Evolutionary conservation across 2,329 filamentous ascomycete genomes (phyloP), one percentile per base, ranked within the genome.

Genomic region (Didymella lethalis): DNA sequence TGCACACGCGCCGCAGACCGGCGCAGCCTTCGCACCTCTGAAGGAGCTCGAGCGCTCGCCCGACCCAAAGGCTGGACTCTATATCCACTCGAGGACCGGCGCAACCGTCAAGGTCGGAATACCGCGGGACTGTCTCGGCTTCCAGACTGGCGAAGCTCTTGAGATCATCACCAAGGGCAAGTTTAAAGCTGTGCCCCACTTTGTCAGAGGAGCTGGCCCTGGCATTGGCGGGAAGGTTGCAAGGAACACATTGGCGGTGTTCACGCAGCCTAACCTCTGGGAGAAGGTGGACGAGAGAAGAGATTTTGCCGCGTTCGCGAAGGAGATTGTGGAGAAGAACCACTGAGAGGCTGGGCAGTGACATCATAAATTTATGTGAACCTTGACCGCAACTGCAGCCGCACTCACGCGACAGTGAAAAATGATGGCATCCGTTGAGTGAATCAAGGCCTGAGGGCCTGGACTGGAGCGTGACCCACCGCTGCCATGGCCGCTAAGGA

Each of bases 111-210:
- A 98, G 78, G 92, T 98, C 67, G 88, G 89, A 73, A 97, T 99
- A 64, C 95, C 94, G 1, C 85, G 88, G 41, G 93, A 96, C 74
- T 95, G 92, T 77, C 89, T 99, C 48, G 95, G 92, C 0, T 99
- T 99, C 75, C 94, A 99, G 82, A 99, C 94, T 0, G 95, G 94
- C 2, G 92, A 97, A 79, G 90, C 94, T 0, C 82, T 99, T 49
- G 90, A 98, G 79, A 84, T 92, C 57, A 97, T 99, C 74, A 98
- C 94, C 0, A 82, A 85, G n/a, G 95, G 95, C 10, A 88, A 86
- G 71, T 97, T 99, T 82, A 92, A 90, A 78, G 95, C 95, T 1
- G 95, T 98, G 61, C 94, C 95, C 65, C 95, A 99, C 81, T 98
- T 96, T 77, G 95, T 99, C 8, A 85, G 90, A 65, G 94, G 93